Percentiles rank a stretch among this genome's conserved stretches.
phyloP scores from a whole-genome alignment of 371 early-diverging fungal species.

The Haplosporangium sp. region DNA sequence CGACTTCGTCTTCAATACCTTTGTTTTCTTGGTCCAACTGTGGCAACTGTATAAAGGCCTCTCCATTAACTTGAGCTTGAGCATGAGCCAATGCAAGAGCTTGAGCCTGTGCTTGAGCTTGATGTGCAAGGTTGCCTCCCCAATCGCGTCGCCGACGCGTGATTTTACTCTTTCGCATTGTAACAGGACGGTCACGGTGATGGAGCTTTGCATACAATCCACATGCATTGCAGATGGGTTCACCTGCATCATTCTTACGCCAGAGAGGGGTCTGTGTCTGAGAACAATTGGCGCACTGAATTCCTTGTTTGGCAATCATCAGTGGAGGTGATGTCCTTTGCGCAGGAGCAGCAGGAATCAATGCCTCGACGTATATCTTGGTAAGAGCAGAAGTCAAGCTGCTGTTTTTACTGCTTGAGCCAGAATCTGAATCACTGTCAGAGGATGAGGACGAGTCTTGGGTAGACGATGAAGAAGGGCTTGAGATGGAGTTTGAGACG shows the following conservation, averaged over 20 bases:
- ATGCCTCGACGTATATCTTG: conserved; percentile 34
- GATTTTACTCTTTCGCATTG: conserved; percentile 72
- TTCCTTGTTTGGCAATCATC: conserved; percentile 54
- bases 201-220: conserved; percentile 87
- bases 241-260: conserved; percentile 83
- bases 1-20: neutral
- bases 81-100: conserved; percentile 47
- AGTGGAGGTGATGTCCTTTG: conserved; percentile 33
- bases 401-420: neutral
- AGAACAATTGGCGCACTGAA: conserved; percentile 80
- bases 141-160: conserved; percentile 70
- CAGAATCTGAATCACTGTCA: conserved; percentile 29
- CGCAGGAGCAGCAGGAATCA: conserved; percentile 19
- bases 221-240: conserved; percentile 89
- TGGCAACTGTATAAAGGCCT: neutral
- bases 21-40: neutral
- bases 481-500: no score
- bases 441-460: conserved; percentile 9
- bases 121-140: conserved; percentile 54
- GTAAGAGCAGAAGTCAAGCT: conserved; percentile 23
- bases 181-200: conserved; percentile 67
- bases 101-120: conserved; percentile 45
- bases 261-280: conserved; percentile 88
- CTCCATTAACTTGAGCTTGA: conserved; percentile 18
- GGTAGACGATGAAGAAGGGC: neutral